Base-by-base conservation (phyloP, 129 eudicot species). In the Helianthus annuus region DNA sequence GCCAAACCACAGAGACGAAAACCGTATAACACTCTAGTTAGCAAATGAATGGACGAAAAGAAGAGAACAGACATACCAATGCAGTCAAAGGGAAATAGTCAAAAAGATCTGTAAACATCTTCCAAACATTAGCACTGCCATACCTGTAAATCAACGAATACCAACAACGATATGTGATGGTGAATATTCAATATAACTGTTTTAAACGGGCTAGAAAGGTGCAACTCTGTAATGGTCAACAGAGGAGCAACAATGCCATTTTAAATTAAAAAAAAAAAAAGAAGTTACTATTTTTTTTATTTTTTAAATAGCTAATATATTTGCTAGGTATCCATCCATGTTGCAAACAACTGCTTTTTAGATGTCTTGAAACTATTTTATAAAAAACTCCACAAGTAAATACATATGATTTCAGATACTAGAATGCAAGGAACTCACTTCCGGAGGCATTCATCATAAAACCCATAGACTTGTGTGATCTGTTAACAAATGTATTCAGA, bases 391-490 rank as follows among this genome's bases (percentile, higher is more conserved):
- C 12, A 46, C 44, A 27, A 29, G 75, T 55, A 11, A 38, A 9
- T 32, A 38, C 8, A 22, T 70, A 55, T 12, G 34, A 22, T 55
- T 38, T 27, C 15, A 52, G 8, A 10, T 24, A 64, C 34, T 57
- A 68, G 68, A 40, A 27, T 76, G 29, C 32, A 67, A 58, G 68
- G 70, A 22, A 84, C 96, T 89, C 83, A 89, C 96, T 89, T 89
- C 74, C 90, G 87, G 42, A 89, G 86, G 80, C 96, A 89, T 84
- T 89, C 96, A 79, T 89, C 96, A 77, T 89, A 89, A 73, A 89
- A 89, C 22, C 96, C 96, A 73, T 89, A 89, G 40, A 89, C 96
- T 80, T 89, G 96, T 62, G 96, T 89, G 51, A 89, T 89, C 96
- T 89, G 96, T 79, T 68, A 59, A 55, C 38, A 76, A n/a, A 72